Evolutionary conservation across 2,329 filamentous ascomycete species (phyloP), one percentile per base, ranked within the genome.

Genomic region (Sphaerulina vaccinii): DNA sequence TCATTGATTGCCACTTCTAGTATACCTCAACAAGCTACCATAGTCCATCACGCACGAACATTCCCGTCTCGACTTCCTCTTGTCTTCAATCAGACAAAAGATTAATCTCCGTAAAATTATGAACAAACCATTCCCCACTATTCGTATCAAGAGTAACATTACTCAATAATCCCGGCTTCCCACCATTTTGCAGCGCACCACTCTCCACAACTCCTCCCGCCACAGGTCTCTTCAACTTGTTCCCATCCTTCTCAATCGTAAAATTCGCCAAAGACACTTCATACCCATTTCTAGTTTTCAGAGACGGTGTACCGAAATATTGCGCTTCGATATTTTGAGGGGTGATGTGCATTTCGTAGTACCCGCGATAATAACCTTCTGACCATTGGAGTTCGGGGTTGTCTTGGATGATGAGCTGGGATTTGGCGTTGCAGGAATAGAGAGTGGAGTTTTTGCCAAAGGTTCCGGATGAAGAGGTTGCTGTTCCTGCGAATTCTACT

Each of bases 311-410:
- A 27, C 82, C 85, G 59, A 82, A 89, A 68, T 79, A 89, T 9
- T 75, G 72, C 0, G 85, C 85, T 13, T 77, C 70, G 0, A 86
- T 73, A 24, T 75, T 69, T 7, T 83, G 73, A 9, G 77, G 71
- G 8, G 71, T 75, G 52, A 87, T 73, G 40, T 77, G 74, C 38
- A 88, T 71, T 62, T 85, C 78, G 58, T 82, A 87, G 70, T 89
- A 89, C 1, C 86, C 86, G 11, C 85, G 76, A 66, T 87, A 88
- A 63, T 85, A 88, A 4, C 81, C 69, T 50, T 88, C 85, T 59
- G 84, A 80, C 86, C 85, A 89, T 64, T 86, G 82, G 46, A 89
- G 71, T 66, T 85, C 82, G 1, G 71, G 68, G 65, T 87, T 88
- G 18, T 75, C 69, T 24, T 62, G 64, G 56, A 63, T 46, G 32